phyloP scores from a whole-genome alignment of 371 early-diverging fungal genomes.

The Choanephora cucurbitarum region DNA sequence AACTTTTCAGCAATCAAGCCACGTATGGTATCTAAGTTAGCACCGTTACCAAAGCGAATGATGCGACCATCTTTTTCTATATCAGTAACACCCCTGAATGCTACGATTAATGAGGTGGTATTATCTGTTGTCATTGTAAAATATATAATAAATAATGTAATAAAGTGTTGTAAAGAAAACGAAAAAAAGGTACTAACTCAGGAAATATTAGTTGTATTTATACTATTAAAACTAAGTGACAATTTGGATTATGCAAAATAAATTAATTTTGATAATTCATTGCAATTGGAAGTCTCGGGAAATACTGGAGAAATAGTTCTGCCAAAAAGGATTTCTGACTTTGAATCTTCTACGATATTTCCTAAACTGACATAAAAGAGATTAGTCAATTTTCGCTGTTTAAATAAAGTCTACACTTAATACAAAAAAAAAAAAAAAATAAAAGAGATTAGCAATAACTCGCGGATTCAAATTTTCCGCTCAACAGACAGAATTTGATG shows the following conservation, averaged over 20 bases:
- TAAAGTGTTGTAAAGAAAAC: conserved; percentile 1
- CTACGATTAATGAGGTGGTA: conserved; percentile 34
- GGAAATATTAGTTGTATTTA: background rate
- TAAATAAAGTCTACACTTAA: no score
- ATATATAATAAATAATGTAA: background rate
- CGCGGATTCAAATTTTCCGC: no score
- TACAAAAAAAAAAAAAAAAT: no score
- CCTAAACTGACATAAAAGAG: no score
- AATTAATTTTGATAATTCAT: no score
- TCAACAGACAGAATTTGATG: no score
- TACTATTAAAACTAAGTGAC: background rate
- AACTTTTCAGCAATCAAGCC: conserved; percentile 35
- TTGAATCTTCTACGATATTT: background rate
- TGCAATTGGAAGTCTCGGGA: background rate
- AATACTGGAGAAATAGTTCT: background rate
- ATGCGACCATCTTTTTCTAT: conserved; percentile 35
- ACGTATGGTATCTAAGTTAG: conserved; percentile 31
- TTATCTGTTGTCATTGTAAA: conserved; percentile 17
- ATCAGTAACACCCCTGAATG: conserved; percentile 18
- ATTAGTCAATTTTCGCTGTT: no score
- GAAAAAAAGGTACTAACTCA: conserved; percentile 1
- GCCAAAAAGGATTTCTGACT: background rate
- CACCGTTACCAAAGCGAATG: conserved; percentile 28
- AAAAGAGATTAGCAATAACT: no score
- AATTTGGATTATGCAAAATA: background rate